These are phyloP conservation scores for Jacaranda mimosifolia DNA, from an alignment of 257 asterid species.

Conservation along the genomic window DNA sequence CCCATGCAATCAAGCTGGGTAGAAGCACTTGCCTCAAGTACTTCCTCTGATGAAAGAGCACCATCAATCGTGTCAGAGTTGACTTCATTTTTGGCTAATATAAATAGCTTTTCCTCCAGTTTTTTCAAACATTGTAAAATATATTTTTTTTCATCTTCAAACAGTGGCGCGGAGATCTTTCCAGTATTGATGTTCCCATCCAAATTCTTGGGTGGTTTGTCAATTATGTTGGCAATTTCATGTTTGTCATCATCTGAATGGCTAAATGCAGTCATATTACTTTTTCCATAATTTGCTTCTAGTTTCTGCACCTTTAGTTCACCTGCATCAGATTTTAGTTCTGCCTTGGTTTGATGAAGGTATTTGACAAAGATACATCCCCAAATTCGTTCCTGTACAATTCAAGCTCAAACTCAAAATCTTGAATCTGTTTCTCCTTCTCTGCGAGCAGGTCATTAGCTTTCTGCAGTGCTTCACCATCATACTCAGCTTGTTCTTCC, in stretches of 20 bases:
- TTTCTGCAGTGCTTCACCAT: conserved; percentile 74
- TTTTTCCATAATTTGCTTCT: conserved; percentile 20
- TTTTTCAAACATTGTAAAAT: conserved; percentile 48
- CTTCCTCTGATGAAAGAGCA: conserved; percentile 41
- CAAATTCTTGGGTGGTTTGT: conserved; percentile 33
- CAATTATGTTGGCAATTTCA: conserved; percentile 27
- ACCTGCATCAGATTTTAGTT: conserved; percentile 33
- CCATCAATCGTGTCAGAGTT: conserved; percentile 22
- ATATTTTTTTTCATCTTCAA: conserved; percentile 55
- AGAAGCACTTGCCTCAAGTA: conserved; percentile 23
- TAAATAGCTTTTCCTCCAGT: conserved; percentile 52
- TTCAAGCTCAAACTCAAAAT: conserved; percentile 60
- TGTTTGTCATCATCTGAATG: conserved; percentile 28
- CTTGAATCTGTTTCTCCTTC: conserved; percentile 68
- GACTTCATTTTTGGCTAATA: conserved; percentile 40
- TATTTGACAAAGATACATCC: conserved; percentile 35
- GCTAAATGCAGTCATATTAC: conserved; percentile 2
- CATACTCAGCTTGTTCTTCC: conserved; percentile 93
- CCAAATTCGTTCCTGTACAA: conserved; percentile 51
- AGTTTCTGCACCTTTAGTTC: conserved; percentile 30
- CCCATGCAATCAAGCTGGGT: conserved; percentile 18
- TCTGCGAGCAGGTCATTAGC: conserved; percentile 61
- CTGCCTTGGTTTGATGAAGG: conserved; percentile 36
- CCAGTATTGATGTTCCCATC: conserved; percentile 23
- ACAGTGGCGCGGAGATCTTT: conserved; percentile 32